These are phyloP conservation scores for Trichosporon sp. DNA, from an alignment of 1,284 basidiomycete species.

Conservation along the genomic window DNA sequence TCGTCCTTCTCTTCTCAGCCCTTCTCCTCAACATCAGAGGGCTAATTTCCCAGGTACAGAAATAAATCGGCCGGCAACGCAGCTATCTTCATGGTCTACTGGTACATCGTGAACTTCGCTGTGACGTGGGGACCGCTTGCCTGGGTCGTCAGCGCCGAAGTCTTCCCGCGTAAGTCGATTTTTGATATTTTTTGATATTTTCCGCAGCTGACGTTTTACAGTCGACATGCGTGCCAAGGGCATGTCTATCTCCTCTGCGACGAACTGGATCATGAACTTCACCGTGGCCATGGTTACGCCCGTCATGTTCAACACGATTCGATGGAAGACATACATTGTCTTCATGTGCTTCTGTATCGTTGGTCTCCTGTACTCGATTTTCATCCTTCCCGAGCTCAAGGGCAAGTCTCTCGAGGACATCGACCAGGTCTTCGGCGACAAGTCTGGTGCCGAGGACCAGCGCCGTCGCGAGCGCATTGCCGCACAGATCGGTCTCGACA, in stretches of 20 bases:
- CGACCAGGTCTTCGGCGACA: conserved; percentile 43
- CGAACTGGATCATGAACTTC: conserved; percentile 45
- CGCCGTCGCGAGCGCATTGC: conserved; percentile 42
- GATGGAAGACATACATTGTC: conserved; percentile 46
- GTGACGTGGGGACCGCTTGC: conserved; percentile 47
- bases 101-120: conserved; percentile 45
- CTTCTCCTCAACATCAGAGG: background rate
- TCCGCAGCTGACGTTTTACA: background rate
- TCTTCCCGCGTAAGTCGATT: conserved; percentile 33
- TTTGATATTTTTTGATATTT: background rate
- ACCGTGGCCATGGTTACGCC: conserved; percentile 39
- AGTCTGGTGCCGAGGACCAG: conserved; percentile 41
- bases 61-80: background rate
- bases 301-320: conserved; percentile 39
- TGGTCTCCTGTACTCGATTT: conserved; percentile 40
- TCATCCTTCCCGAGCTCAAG: conserved; percentile 43
- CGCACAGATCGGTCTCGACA: conserved; percentile 48
- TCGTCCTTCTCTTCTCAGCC: background rate
- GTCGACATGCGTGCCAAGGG: conserved; percentile 48
- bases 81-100: conserved; percentile 27
- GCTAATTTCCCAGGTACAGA: background rate
- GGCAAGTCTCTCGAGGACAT: conserved; percentile 43
- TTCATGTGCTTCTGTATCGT: conserved; percentile 47
- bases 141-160: conserved; percentile 47
- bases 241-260: conserved; percentile 41